Evolutionary conservation across 225 moss, liverwort and hornwort species (phyloP), one percentile per base, ranked within the genome.

Genomic region (Marchantia paleacea): DNA sequence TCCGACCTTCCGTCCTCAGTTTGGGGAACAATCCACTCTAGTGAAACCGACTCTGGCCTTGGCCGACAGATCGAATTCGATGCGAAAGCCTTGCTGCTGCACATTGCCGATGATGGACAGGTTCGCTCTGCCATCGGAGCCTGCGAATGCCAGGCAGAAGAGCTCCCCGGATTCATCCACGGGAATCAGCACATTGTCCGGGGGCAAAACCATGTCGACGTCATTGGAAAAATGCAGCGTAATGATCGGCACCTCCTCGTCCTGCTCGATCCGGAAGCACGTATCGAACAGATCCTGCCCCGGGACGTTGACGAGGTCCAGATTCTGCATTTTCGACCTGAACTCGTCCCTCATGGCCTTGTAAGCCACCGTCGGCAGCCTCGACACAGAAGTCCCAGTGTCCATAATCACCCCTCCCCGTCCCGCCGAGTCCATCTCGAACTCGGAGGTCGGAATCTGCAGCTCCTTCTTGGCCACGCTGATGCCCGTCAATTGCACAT

Each of bases 61-160:
- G 8, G 65, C 82, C 8, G 78, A 65, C 24, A 91, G 75, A 76
- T 94, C 94, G 58, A 90, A 94, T 77, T 94, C 91, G 75, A 94
- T 84, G 25, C 84, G 88, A 16, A 91, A 92, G 29, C 91, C 92
- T 66, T 94, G 92, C 77, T 92, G 94, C 77, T 94, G 92, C 11
- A 94, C 83, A 76, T 94, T 92, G 7, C 92, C 91, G 16, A 92
- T 94, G 80, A 94, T 94, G n/a, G 90, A 92, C 73, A 92, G 83
- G 80, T 89, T 89, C 15, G 72, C 82, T 0, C 69, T 30, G 19
- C 85, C 75, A 2, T 84, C 82, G 48, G 90, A 87, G 5, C 80
- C 75, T 10, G 88, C 91, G 69, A 92, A 92, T 3, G 94, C 91
- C 26, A 92, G 83, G 82, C 92, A 94, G 64, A 77, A 85, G 28